Evolutionary conservation across 2,329 filamentous ascomycete genomes (phyloP), one percentile per base, ranked within the genome.

Genomic region (Periconia sp.): DNA sequence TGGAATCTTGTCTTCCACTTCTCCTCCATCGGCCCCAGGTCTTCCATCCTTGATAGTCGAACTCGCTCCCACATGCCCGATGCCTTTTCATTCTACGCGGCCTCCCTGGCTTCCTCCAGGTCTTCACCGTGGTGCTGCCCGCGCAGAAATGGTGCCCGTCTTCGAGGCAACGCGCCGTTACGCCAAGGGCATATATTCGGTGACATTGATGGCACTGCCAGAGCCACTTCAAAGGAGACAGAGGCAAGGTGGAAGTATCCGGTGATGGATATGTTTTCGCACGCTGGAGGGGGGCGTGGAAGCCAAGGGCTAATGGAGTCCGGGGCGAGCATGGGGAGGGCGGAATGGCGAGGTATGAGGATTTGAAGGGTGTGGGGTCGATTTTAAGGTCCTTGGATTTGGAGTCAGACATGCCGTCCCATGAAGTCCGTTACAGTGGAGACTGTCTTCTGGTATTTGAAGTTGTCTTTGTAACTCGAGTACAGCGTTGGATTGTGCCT

Each of bases 91-190:
- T 18, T 33, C 52, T 43, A 3, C 35, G 36, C 3, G 24, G 19
- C 1, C 32, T 29, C 3, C 24, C 22, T 1, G 47, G 25, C 12
- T 56, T 52, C 2, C 69, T 65, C 50, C 63, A 67, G 5, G 46
- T 46, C 22, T 70, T 71, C 13, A 71, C 52, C 0, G 65, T 63
- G 1, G 71, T 74, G 1, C 58, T 71, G 47, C 78, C 78, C 3
- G 75, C 65, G 65, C 79, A 82, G 68, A 80, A 81, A 46, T 66
- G 64, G 57, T 82, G 79, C 2, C 79, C 78, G 50, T 81, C 78
- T 32, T 77, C 69, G 6, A 81, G 72, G 46, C 78, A 81, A 38
- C 79, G 74, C 0, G 76, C 72, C 0, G 79, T 82, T 2, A 72
- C 73, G 15, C 70, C 73, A 2, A 82, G 66, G 2, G 66, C 63